Base-by-base conservation (phyloP, 352 stramenopile genomes). In the Globisporangium viniferum region DNA sequence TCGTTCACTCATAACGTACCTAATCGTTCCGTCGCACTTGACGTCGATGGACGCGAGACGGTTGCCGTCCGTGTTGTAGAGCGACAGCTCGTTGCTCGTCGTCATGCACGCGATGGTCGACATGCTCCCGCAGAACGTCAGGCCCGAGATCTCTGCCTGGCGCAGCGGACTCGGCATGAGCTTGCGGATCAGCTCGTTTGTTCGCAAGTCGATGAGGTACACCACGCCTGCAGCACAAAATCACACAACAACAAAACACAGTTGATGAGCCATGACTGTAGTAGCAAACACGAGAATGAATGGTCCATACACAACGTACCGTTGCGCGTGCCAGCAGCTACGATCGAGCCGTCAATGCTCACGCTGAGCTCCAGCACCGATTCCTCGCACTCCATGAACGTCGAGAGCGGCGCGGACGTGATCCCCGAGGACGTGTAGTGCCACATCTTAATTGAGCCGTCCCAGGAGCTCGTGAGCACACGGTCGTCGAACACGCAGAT, bases 401-500 rank as follows among this genome's bases (percentile, higher is more conserved):
- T 82, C 66, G 73, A 80, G 20, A 94, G 60, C 15, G 88, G 88
- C 3, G 77, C 81, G 10, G 78, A 77, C 4, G 84, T 81, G 57
- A 95, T 86, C 0, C 84, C 84, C 5, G 84, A 86, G 1, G 82
- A 66, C 18, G 86, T 88, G 71, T 84, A 92, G 44, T 92, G 86
- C 86, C 86, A 94, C 70, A 89, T 74, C 73, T 92, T 95, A 57
- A 95, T 80, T 1, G 86, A 90, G 0, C 82, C 82, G 68, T 95
- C 87, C 80, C 72, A 91, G 6, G 87, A 93, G 46, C 82, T 85
- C 12, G 85, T 90, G 27, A 95, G 61, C 24, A 92, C 66, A 15
- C 82, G 84, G 41, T 94, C 86, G 44, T 95, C 85, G 53, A 84
- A 82, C 9, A 95, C 88, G 35, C 83, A 89, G 48, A 96, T 76